These are phyloP conservation scores for Verticillium dahliae DNA, from an alignment of 2,329 filamentous ascomycete genomes.

Conservation along the genomic window DNA sequence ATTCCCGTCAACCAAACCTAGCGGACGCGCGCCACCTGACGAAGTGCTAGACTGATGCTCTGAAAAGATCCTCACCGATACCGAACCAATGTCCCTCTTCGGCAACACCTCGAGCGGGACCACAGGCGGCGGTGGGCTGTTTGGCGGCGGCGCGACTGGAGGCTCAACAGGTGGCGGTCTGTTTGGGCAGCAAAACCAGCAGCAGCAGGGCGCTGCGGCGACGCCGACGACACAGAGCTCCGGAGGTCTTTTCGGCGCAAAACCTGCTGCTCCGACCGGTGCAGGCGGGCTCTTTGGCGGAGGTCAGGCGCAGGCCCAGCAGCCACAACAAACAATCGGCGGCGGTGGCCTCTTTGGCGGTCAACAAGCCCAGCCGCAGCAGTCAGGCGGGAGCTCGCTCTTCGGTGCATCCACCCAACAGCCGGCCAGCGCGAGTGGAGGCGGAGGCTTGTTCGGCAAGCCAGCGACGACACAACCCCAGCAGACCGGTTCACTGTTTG, in stretches of 20 bases:
- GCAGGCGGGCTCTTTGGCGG: slow-evolving; percentile 5
- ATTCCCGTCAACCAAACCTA: neutral
- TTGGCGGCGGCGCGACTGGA: slow-evolving; percentile 1
- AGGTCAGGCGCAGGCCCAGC: slow-evolving; percentile 8
- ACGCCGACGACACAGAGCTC: slow-evolving; percentile 16
- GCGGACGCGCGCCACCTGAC: neutral
- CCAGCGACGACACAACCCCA: slow-evolving; percentile 13
- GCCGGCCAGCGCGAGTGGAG: neutral
- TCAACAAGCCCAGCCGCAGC: neutral
- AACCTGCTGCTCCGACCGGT: slow-evolving; percentile 10
- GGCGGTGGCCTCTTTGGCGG: slow-evolving; percentile 18
- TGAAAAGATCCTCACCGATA: neutral
- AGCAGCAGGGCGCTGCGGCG: slow-evolving; percentile 9
- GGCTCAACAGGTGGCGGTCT: slow-evolving; percentile 8
- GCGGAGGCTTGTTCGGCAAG: slow-evolving; percentile 12
- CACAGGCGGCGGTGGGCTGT: slow-evolving; percentile 7
- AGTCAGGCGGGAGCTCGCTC: slow-evolving; percentile 1
- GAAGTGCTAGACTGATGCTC: neutral
- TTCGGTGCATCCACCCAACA: neutral
- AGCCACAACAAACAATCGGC: slow-evolving; percentile 5
- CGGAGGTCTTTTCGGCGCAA: slow-evolving; percentile 22
- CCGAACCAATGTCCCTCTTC: slow-evolving; percentile 11
- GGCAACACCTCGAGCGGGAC: slow-evolving; percentile 11
- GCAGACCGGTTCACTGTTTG: slow-evolving; percentile 6
- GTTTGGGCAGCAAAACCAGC: slow-evolving; percentile 11